Base-by-base conservation (phyloP, 495 filamentous ascomycete genomes). In the Amphirosellinia nigrospora region DNA sequence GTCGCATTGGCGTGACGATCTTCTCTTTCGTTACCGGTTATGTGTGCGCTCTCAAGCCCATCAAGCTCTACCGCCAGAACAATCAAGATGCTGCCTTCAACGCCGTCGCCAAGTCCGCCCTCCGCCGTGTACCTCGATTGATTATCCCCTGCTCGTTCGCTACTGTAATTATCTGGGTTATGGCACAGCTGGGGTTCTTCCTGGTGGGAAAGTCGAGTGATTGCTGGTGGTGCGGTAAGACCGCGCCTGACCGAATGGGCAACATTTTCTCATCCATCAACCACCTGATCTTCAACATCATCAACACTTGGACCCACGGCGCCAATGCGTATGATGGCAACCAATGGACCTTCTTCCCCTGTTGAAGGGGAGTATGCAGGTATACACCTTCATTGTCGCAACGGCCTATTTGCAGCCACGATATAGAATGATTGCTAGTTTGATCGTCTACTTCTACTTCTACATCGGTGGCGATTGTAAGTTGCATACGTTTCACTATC, bases 21-120 rank as follows among this genome's bases (percentile, higher is more conserved):
- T 92, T 92, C 81, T 83, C 86, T 60, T 86, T 92, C 69, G 82
- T 92, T 48, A 89, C 89, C 21, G 89, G 89, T 60, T 92, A 90
- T 71, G 89, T 92, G 30, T 90, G 88, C 74, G 87, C 89, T 8
- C 76, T 92, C 48, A 90, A 90, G 75, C 89, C 89, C 1, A 77
- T 92, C 48, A 88, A 89, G 60, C 84, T 88, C 61, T 81, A 82
- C 41, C 86, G 86, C 16, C 82, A 84, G 32, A 88, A 89, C 39
- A 83, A 88, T 61, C 77, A 77, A 36, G 78, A 87, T 38, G 82
- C 75, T 0, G 85, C 88, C 21, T 85, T 89, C 50, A 81, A 78
- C 0, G 83, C 85, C 23, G 76, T 92, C 58, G 84, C 86, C 46
- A 89, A 88, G 73, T 88, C 87, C 69, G 87, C 89, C 9, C 89